Evolutionary conservation across 768 basidiomycete species (phyloP).

Genomic region (Tricholoma saponaceum): DNA sequence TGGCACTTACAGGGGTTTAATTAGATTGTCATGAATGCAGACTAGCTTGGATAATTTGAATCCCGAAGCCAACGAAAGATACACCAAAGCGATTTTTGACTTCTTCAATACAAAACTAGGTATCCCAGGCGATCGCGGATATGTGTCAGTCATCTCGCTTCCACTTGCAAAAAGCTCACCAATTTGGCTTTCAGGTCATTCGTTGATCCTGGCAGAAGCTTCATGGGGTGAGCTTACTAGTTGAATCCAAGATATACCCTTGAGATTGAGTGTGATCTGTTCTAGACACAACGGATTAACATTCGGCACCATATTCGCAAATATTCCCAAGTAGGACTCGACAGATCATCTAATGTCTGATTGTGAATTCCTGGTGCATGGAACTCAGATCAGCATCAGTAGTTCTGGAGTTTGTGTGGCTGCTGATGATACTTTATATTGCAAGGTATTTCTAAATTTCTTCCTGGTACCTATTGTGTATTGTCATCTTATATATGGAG

Average conservation of each 20-base stretch:
- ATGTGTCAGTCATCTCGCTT: constrained; percentile 39
- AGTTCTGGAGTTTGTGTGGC: no score
- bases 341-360: no score
- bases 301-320: constrained; percentile 38
- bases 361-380: no score
- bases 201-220: constrained; percentile 47
- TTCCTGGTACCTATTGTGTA: no score
- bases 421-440: no score
- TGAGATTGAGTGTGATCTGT: not conserved
- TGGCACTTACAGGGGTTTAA: no score
- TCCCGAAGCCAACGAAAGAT: constrained; percentile 41
- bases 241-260: not conserved
- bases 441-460: no score
- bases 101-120: constrained; percentile 55
- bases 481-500: no score
- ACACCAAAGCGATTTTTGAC: constrained; percentile 51
- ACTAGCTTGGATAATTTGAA: constrained; percentile 54
- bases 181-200: constrained; percentile 29
- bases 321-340: not conserved
- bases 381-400: no score
- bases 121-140: constrained; percentile 48
- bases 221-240: constrained; percentile 37
- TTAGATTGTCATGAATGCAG: constrained; percentile 26
- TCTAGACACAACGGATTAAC: constrained; percentile 40
- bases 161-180: not conserved